A percentile compares a stretch with the other conserved stretches of the same genome.
Conservation (phyloP, 1,284 basidiomycete genomes). For the Pulchroboletus neoregius region DNA sequence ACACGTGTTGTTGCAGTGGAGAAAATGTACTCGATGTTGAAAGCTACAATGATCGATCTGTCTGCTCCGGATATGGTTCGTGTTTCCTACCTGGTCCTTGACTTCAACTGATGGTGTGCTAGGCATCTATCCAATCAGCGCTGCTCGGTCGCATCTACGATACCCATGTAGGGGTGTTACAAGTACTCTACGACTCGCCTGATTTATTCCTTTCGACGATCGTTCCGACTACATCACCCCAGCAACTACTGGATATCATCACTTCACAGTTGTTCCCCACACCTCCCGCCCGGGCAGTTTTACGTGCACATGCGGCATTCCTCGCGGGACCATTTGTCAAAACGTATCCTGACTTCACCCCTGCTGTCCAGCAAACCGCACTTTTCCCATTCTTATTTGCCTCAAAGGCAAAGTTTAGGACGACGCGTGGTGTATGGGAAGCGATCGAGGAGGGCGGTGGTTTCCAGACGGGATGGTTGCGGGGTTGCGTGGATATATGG, state of each 20-base stretch:
- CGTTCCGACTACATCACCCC: slow-evolving; percentile 26
- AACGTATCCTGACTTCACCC: slow-evolving; percentile 34
- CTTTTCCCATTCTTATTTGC: slow-evolving; percentile 74
- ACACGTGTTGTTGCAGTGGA: slow-evolving; percentile 52
- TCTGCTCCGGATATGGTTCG: slow-evolving; percentile 36
- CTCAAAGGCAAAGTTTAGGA: slow-evolving; percentile 65
- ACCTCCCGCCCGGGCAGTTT: slow-evolving; percentile 47
- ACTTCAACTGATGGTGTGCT: slow-evolving; percentile 1
- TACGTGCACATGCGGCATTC: slow-evolving; percentile 64
- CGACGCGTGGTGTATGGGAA: slow-evolving; percentile 63
- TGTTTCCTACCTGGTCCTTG: background rate
- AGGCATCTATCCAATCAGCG: slow-evolving; percentile 51
- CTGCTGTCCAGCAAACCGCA: slow-evolving; percentile 53
- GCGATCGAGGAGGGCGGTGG: slow-evolving; percentile 37
- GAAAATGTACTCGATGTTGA: slow-evolving; percentile 42
- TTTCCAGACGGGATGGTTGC: slow-evolving; percentile 33
- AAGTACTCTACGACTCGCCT: slow-evolving; percentile 59
- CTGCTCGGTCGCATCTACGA: slow-evolving; percentile 67
- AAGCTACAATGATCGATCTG: slow-evolving; percentile 15
- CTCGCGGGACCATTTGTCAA: slow-evolving; percentile 48
- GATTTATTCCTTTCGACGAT: slow-evolving; percentile 43
- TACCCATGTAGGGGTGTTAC: slow-evolving; percentile 53
- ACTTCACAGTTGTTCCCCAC: slow-evolving; percentile 40
- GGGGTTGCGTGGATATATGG: slow-evolving; percentile 46
- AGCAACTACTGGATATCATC: slow-evolving; percentile 50